A percentile compares a stretch with the other conserved stretches of the same genome.
phyloP scores from a whole-genome alignment of 2,329 filamentous ascomycete species.

The Chrysoporthe cubensis region DNA sequence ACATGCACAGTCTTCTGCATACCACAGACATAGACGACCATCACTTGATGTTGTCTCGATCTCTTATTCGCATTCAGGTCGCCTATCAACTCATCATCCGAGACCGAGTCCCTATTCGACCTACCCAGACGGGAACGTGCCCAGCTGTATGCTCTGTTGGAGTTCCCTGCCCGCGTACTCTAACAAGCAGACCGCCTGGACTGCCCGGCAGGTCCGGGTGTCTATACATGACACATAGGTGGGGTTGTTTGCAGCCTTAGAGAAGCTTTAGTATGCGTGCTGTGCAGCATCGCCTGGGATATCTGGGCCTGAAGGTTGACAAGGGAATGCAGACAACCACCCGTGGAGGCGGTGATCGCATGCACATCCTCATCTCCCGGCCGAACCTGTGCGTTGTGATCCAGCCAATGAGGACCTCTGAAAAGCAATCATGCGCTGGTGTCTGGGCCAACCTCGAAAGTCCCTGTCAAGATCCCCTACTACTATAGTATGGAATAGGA shows the following conservation, averaged over 20 bases:
- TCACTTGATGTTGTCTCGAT: neutral
- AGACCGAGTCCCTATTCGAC: neutral
- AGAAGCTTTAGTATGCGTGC: too few relatives aligned
- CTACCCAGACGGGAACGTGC: neutral
- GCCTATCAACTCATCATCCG: conserved; percentile 11
- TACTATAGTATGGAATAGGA: too few relatives aligned
- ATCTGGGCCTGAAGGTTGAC: too few relatives aligned
- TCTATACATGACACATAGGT: too few relatives aligned
- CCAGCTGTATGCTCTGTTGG: neutral
- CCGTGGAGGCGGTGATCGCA: neutral
- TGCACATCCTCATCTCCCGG: neutral
- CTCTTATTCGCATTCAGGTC: neutral
- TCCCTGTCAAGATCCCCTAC: neutral
- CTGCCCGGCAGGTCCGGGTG: too few relatives aligned
- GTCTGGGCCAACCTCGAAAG: neutral
- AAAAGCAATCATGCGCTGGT: neutral
- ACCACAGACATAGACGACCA: neutral
- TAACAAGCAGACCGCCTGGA: too few relatives aligned
- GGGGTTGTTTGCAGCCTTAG: too few relatives aligned
- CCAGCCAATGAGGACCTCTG: neutral
- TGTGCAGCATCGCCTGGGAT: too few relatives aligned
- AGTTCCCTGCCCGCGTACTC: too few relatives aligned
- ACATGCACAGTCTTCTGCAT: neutral
- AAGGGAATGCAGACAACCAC: neutral
- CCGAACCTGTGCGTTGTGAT: neutral